Base-by-base conservation (phyloP, 2,329 filamentous ascomycete species). In the Diaporthe citriasiana region DNA sequence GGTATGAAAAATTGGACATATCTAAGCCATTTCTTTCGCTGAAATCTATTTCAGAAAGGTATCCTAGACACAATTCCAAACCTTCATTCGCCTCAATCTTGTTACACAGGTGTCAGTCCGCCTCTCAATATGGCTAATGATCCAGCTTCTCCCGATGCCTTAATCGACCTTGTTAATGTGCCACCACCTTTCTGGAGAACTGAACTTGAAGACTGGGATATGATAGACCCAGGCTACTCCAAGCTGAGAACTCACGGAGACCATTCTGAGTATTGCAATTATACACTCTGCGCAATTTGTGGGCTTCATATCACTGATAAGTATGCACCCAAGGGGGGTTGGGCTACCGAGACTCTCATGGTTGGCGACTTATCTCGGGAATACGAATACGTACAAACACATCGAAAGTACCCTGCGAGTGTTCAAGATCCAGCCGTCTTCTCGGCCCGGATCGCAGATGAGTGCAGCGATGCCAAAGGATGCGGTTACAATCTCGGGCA, bases 291-390 rank as follows among this genome's bases (percentile, higher is more conserved):
- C 17, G 8, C 59, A n/a, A 47, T 63, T 33, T 63, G 59, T 63
- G 59, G 59, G 4, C 15, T 63, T n/a, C 27, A 47, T 4, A 33
- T 63, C 38, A 25, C 25, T 13, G n/a, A 30, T n/a, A n/a, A n/a
- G n/a, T n/a, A n/a, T n/a, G 15, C 5, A 22, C 17, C 3, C 12
- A 27, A 45, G 13, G 25, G 40, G 7, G 8, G 15, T 63, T 45
- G 38, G 59, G 4, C 17, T 33, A 0, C 15, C 17, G 40, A 33
- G 3, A 9, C 40, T 15, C 59, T 63, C 10, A n/a, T 63, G 25
- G 6, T 63, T 47, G 59, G 59, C 40, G 59, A 63, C 40, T 47
- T 63, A 8, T 63, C 59, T 27, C 40, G 59, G 25, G 59, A 63
- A 27, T 63, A 63, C 13, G 59, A 47, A 15, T 47, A 63, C 9